These are phyloP conservation scores for Xerocomellus dryophilus DNA, from an alignment of 768 basidiomycete species.

Conservation along the genomic window DNA sequence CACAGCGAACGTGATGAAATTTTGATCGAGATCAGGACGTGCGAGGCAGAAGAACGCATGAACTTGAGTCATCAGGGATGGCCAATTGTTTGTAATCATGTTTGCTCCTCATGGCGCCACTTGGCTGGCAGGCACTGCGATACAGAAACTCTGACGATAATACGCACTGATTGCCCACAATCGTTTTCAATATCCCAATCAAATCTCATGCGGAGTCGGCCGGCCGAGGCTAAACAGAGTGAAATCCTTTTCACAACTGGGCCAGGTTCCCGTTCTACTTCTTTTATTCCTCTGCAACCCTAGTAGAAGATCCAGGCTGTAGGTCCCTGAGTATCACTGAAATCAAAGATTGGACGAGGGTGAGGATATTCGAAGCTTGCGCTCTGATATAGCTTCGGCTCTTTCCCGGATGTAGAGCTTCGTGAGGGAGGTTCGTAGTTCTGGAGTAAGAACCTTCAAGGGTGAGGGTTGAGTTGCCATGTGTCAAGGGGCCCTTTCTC, in stretches of 20 bases:
- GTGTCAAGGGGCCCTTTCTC: background rate
- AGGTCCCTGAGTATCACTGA: background rate
- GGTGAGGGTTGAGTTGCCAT: background rate
- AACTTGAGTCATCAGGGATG: constrained; percentile 15
- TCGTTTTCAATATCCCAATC: constrained; percentile 11
- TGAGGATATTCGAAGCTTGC: background rate
- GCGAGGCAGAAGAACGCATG: constrained; percentile 18
- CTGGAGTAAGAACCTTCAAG: background rate
- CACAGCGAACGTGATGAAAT: background rate
- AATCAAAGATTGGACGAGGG: background rate
- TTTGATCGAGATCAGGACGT: constrained; percentile 5
- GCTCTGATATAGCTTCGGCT: constrained; percentile 9
- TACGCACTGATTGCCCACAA: constrained; percentile 6
- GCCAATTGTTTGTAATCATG: constrained; percentile 9
- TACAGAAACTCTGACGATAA: background rate
- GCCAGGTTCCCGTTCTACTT: background rate
- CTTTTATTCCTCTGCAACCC: background rate
- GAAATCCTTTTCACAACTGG: background rate
- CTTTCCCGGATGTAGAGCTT: constrained; percentile 13
- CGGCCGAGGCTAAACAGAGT: background rate
- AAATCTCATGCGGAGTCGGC: background rate
- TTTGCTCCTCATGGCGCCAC: constrained; percentile 8
- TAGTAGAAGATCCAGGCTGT: constrained; percentile 1
- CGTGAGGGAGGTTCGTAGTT: background rate
- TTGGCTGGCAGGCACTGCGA: constrained; percentile 6